These are phyloP conservation scores for Heliamphora pulchella DNA, from an alignment of 179 eudicot species.

Conservation along the genomic window DNA sequence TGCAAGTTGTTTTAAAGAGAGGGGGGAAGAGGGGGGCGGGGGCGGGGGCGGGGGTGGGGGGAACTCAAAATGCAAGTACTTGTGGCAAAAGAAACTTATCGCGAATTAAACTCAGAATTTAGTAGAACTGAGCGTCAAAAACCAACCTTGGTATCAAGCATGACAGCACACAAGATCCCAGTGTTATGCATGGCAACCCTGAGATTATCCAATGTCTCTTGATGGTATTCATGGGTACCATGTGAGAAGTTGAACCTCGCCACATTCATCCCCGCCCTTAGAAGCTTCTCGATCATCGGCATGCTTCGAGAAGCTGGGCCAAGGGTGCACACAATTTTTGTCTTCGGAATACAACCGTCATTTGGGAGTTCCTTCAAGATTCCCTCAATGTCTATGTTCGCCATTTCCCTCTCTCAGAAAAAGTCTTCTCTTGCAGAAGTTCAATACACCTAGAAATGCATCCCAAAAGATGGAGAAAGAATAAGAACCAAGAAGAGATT, in stretches of 20 bases:
- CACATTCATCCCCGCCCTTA: constrained; percentile 75
- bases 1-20: not conserved
- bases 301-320: constrained; percentile 75
- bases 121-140: not conserved
- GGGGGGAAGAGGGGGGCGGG: too few species aligned
- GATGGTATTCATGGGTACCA: constrained; percentile 76
- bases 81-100: too few species aligned
- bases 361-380: constrained; percentile 34
- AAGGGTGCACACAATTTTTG: constrained; percentile 81
- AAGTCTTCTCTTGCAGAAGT: not conserved
- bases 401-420: constrained; percentile 18
- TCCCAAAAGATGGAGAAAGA: not conserved
- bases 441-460: not conserved
- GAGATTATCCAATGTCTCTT: constrained; percentile 68
- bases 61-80: too few species aligned
- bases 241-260: constrained; percentile 86
- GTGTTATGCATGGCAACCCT: constrained; percentile 74
- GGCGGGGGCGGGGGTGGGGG: too few species aligned
- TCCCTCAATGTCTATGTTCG: constrained; percentile 41
- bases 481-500: not conserved
- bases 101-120: not conserved
- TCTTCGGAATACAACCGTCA: constrained; percentile 74
- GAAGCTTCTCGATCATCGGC: constrained; percentile 69
- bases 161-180: constrained; percentile 71
- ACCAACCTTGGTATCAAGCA: constrained; percentile 84